A percentile compares a stretch with the other conserved stretches of the same genome.
Conservation (phyloP, 2,329 filamentous ascomycete species). For the Claviceps monticola region DNA sequence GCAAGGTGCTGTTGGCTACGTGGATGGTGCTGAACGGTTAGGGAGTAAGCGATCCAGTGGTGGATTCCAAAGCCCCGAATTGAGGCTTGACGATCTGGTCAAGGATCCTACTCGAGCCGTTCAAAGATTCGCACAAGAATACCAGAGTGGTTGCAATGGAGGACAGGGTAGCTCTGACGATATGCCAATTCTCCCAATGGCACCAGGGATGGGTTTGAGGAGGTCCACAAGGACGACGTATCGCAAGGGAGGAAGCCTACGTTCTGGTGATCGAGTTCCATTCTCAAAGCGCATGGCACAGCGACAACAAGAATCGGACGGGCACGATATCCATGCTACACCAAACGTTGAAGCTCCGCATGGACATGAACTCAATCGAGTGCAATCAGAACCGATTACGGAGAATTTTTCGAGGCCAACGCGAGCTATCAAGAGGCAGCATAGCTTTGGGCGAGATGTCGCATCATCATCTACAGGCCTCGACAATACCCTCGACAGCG, state of each 20-base stretch:
- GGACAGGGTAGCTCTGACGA: constrained; percentile 45
- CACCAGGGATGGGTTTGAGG: constrained; percentile 65
- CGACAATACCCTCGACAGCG: constrained; percentile 22
- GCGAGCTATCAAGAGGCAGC: constrained; percentile 27
- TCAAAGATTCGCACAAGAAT: constrained; percentile 50
- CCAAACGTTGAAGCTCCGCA: constrained; percentile 31
- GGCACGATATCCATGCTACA: constrained; percentile 11
- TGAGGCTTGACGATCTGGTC: constrained; percentile 70
- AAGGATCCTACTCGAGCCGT: constrained; percentile 63
- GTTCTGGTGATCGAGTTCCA: constrained; percentile 60
- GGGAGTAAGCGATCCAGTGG: constrained; percentile 57
- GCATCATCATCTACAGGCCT: constrained; percentile 33
- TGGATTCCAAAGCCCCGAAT: constrained; percentile 39
- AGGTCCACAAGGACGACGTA: constrained; percentile 89
- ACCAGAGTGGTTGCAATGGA: constrained; percentile 29
- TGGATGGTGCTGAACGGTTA: constrained; percentile 71
- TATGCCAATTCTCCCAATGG: constrained; percentile 71
- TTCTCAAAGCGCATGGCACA: constrained; percentile 59
- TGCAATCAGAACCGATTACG: constrained; percentile 54
- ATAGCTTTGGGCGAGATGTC: constrained; percentile 34
- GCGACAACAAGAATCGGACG: constrained; percentile 46
- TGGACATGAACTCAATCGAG: constrained; percentile 41
- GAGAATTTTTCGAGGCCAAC: constrained; percentile 51
- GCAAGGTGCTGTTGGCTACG: constrained; percentile 47
- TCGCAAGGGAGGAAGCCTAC: constrained; percentile 68